A percentile compares a stretch with the other conserved stretches of the same genome.
Conservation (phyloP, 202 grass and related monocot species). For the Elaeis oleifera region DNA sequence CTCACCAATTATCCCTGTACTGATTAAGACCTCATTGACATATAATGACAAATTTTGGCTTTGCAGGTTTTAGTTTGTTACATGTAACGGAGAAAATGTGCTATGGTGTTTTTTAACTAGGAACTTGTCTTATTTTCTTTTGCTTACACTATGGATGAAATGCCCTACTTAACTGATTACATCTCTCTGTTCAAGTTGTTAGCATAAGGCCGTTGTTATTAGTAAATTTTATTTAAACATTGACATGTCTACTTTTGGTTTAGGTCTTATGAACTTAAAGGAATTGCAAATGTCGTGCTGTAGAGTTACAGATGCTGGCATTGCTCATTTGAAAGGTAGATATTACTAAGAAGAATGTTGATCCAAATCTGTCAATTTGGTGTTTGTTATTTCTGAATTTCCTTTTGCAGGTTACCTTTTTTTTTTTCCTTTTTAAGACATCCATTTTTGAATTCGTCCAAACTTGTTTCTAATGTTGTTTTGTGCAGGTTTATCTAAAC, state of each 20-base stretch:
- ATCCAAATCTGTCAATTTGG: conserved; percentile 1
- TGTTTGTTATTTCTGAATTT: conserved; percentile 11
- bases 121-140: too few relatives aligned
- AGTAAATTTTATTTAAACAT: conserved; percentile 1
- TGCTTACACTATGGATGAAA: too few relatives aligned
- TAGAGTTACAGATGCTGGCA: conserved; percentile 69
- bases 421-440: background rate
- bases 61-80: too few relatives aligned
- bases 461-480: conserved; percentile 3
- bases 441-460: background rate
- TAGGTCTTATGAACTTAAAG: conserved; percentile 80
- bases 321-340: conserved; percentile 77
- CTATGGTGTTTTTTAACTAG: too few relatives aligned
- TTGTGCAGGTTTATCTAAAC: conserved; percentile 63
- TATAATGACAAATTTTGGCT: too few relatives aligned
- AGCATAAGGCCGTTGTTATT: too few relatives aligned
- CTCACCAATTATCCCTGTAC: too few relatives aligned
- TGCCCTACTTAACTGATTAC: too few relatives aligned
- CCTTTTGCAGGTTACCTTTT: background rate
- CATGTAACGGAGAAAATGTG: too few relatives aligned
- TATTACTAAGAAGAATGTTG: background rate
- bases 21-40: too few relatives aligned
- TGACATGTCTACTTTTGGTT: background rate
- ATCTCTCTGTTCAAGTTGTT: too few relatives aligned
- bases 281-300: conserved; percentile 76